These are phyloP conservation scores for Gamarada debralockiae DNA, from an alignment of 495 filamentous ascomycete genomes.

Conservation along the genomic window DNA sequence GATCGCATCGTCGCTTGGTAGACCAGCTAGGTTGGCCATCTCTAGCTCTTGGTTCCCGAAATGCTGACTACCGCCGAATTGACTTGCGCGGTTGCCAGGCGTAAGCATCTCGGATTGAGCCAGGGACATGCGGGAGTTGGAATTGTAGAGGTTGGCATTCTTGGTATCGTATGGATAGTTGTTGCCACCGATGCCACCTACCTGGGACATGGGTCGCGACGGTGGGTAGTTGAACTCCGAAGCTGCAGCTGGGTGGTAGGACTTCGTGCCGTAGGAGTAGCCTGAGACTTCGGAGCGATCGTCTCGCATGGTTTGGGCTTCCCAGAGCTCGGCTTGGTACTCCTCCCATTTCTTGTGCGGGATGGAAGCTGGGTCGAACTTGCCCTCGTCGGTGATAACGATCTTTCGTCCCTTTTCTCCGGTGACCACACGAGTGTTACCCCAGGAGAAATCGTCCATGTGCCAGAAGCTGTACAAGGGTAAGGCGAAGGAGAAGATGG, in stretches of 20 bases:
- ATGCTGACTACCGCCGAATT: conserved; percentile 42
- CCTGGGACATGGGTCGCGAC: conserved; percentile 63
- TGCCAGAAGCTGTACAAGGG: conserved; percentile 98
- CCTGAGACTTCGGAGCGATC: conserved; percentile 90
- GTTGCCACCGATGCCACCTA: conserved; percentile 57
- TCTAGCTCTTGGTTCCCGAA: conserved; percentile 57
- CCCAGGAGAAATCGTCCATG: conserved; percentile 99
- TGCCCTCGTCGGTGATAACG: conserved; percentile 94
- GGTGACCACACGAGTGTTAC: conserved; percentile 95
- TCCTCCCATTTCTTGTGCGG: conserved; percentile 99
- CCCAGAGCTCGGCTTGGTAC: conserved; percentile 96
- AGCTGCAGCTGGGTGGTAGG: conserved; percentile 42
- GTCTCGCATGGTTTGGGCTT: conserved; percentile 78
- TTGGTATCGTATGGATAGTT: conserved; percentile 28
- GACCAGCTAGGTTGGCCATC: conserved; percentile 58
- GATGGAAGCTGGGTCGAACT: conserved; percentile 90
- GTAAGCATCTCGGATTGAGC: conserved; percentile 66
- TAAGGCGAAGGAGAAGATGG: conserved; percentile 85
- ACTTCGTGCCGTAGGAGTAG: conserved; percentile 85
- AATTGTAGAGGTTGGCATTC: conserved; percentile 32
- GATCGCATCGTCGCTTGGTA: conserved; percentile 86
- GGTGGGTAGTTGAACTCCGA: conserved; percentile 60
- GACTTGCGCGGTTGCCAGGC: conserved; percentile 32
- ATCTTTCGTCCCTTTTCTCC: conserved; percentile 91
- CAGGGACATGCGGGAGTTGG: conserved; percentile 73